phyloP scores from a whole-genome alignment of 352 stramenopile genomes.

The Globisporangium spiculum region DNA sequence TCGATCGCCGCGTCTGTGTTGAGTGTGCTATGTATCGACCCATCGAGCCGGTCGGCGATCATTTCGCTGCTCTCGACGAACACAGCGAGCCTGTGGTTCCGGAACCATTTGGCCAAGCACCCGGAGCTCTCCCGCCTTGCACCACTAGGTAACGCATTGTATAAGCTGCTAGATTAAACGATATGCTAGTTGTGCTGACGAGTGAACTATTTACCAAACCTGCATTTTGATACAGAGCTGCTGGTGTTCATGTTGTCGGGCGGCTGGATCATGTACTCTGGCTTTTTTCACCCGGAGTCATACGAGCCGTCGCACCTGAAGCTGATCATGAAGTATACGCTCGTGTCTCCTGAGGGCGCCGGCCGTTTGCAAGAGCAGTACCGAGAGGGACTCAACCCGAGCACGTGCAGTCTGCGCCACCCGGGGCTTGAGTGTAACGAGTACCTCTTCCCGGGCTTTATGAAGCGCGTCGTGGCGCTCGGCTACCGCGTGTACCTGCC shows the following conservation, averaged over 20 bases:
- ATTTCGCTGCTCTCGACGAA: conserved; percentile 55
- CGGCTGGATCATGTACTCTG: conserved; percentile 64
- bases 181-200: background rate
- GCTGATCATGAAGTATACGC: conserved; percentile 61
- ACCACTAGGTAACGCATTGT: conserved; percentile 20
- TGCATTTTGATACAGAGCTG: conserved; percentile 30
- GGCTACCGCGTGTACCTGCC: conserved; percentile 53
- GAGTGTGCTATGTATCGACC: conserved; percentile 29
- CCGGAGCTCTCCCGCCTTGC: conserved; percentile 31
- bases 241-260: conserved; percentile 44
- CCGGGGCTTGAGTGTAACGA: conserved; percentile 32
- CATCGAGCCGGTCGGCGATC: conserved; percentile 38
- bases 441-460: conserved; percentile 40
- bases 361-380: conserved; percentile 40
- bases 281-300: conserved; percentile 55
- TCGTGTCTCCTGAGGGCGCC: conserved; percentile 33
- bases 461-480: conserved; percentile 32
- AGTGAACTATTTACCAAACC: background rate
- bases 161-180: background rate
- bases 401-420: conserved; percentile 45
- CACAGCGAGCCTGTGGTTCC: conserved; percentile 37
- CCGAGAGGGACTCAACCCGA: conserved; percentile 40
- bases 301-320: conserved; percentile 54
- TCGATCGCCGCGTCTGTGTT: conserved; percentile 34
- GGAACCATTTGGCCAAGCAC: conserved; percentile 24